Evolutionary conservation across 78 protist species (phyloP).

Genomic region (Dictyostelium firmibasis): DNA sequence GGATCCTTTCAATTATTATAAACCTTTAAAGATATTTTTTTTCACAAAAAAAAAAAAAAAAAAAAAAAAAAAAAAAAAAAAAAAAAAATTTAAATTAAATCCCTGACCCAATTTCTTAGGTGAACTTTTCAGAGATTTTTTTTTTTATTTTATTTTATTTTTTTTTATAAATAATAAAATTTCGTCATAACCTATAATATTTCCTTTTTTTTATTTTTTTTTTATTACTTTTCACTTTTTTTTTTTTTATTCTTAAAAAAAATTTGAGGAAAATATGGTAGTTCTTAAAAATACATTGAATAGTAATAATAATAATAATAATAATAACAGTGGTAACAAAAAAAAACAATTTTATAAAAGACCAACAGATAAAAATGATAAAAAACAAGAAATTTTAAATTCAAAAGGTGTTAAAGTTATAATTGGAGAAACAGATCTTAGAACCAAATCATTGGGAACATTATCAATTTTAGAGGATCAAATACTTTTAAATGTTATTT

Average conservation of each 20-base stretch:
- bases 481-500: slow-evolving; percentile 14
- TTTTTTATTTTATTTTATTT: no score
- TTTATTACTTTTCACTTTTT: background rate
- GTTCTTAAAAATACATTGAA: background rate
- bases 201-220: background rate
- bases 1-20: no score
- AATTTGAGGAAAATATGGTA: background rate
- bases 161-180: no score
- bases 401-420: slow-evolving; percentile 2
- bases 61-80: background rate
- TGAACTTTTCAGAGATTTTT: no score
- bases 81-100: background rate
- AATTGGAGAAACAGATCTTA: slow-evolving; percentile 2
- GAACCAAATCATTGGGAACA: slow-evolving; percentile 10
- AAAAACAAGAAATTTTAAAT: slow-evolving; percentile 6
- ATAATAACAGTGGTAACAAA: background rate
- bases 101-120: background rate
- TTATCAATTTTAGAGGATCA: slow-evolving; percentile 33
- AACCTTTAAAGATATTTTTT: background rate
- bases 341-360: background rate
- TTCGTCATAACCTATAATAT: no score
- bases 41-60: background rate
- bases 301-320: background rate
- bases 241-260: background rate
- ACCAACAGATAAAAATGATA: background rate